phyloP scores from a whole-genome alignment of 352 stramenopile genomes.

The Globisporangium recalcitrans region DNA sequence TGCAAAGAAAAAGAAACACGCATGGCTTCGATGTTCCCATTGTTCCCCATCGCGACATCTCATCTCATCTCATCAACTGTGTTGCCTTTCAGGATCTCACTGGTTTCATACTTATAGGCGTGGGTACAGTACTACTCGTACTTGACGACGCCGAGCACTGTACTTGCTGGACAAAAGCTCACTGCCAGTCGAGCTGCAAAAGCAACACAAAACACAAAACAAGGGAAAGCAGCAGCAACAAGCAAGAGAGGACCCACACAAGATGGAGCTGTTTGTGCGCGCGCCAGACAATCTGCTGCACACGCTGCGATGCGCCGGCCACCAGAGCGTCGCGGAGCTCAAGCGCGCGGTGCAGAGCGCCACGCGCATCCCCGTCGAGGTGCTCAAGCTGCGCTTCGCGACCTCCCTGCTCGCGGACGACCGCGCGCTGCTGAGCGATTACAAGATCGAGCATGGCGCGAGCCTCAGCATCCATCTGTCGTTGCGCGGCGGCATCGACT shows the following conservation, averaged over 20 bases:
- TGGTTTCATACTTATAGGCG: too few species aligned
- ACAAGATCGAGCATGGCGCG: conserved; percentile 17
- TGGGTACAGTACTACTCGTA: too few species aligned
- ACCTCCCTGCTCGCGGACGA: conserved; percentile 18
- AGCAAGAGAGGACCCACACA: neutral
- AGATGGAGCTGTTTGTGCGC: conserved; percentile 30
- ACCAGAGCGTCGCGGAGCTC: conserved; percentile 18
- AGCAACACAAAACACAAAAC: neutral
- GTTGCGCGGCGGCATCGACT: conserved; percentile 56
- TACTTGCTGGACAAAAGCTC: neutral
- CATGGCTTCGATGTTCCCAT: too few species aligned
- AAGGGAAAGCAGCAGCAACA: neutral
- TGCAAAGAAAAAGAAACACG: too few species aligned
- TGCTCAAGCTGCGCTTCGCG: conserved; percentile 22
- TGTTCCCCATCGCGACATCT: too few species aligned
- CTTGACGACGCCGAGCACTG: too few species aligned
- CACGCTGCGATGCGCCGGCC: conserved; percentile 5
- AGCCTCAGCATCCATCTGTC: conserved; percentile 17
- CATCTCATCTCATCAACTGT: too few species aligned
- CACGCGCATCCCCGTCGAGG: conserved; percentile 17
- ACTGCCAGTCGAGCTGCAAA: neutral
- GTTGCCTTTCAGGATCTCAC: too few species aligned
- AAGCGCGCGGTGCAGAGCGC: conserved; percentile 17
- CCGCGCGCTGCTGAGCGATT: conserved; percentile 16
- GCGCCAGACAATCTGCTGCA: conserved; percentile 16